Evolutionary conservation across 2,329 filamentous ascomycete genomes (phyloP), one percentile per base, ranked within the genome.

Genomic region (Diaporthe velutina): DNA sequence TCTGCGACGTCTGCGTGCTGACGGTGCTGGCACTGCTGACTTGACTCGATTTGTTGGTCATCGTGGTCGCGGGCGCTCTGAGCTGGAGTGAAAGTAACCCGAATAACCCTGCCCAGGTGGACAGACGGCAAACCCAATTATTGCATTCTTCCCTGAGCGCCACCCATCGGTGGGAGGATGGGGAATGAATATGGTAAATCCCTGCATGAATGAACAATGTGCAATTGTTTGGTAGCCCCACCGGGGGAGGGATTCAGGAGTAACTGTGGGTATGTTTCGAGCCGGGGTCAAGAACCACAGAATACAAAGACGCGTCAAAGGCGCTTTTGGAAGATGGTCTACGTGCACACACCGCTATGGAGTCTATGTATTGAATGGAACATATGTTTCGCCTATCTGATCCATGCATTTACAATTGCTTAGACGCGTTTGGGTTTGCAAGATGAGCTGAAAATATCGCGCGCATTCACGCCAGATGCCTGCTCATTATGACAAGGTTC

Each of bases 1-100:
- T 82, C 75, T 78, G 80, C 33, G 85, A 83, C 28, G 82, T 83
- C 52, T 82, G 79, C 71, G 81, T 84, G 79, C 83, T 85, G 58
- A 82, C 81, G 55, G 84, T 79, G 75, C 83, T 85, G 61, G 75
- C 70, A 28, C 54, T 70, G 70, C 75, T 76, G 68, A 70, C 70
- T 35, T 72, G 75, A 33, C 54, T 74, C 10, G 52, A 71, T 40
- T 45, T 70, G 58, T 57, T 61, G 30, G 73, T 45, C 73, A 74
- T 74, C 28, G 61, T 57, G 57, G n/a, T 35, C 40, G 57, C 55
- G 33, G 35, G 33, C 38, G 48, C 55, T 66, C 45, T n/a, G n/a
- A 30, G 40, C 35, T 15, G 30, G 64, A 50, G n/a, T 33, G 28
- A 30, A 25, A 19, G 22, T 19, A 25, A 28, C 40, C 19, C 35